Conservation (phyloP, 1,284 basidiomycete genomes). For the Rhizoctonia solani region DNA sequence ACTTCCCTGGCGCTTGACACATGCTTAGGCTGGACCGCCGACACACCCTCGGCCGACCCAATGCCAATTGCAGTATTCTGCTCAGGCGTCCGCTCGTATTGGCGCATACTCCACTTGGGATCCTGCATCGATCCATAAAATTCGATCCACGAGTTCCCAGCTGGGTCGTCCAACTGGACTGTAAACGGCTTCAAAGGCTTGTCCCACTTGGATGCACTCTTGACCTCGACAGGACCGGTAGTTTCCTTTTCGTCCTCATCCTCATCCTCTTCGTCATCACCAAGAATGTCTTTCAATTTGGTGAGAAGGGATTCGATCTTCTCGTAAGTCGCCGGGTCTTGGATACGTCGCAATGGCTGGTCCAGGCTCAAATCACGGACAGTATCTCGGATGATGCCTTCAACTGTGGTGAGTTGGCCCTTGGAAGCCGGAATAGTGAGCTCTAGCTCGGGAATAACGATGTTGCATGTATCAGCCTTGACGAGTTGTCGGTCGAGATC, state of each 20-base stretch:
- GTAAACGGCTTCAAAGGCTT: constrained; percentile 77
- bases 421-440: constrained; percentile 88
- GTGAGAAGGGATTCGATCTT: constrained; percentile 81
- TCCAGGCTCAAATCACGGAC: constrained; percentile 81
- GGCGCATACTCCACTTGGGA: constrained; percentile 91
- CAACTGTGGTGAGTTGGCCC: constrained; percentile 94
- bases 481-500: constrained; percentile 95
- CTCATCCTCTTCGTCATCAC: constrained; percentile 63
- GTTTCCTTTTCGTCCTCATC: constrained; percentile 52
- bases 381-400: constrained; percentile 88
- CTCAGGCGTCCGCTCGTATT: constrained; percentile 79
- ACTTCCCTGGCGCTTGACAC: constrained; percentile 38
- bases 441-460: constrained; percentile 86
- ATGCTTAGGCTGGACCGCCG: constrained; percentile 44
- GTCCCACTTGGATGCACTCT: constrained; percentile 50
- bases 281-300: constrained; percentile 70
- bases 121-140: constrained; percentile 74
- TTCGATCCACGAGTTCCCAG: constrained; percentile 94
- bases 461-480: constrained; percentile 82
- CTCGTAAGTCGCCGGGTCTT: constrained; percentile 73
- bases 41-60: constrained; percentile 43
- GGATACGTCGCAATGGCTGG: constrained; percentile 85
- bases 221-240: constrained; percentile 41
- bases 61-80: constrained; percentile 87
- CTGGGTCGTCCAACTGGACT: constrained; percentile 87